Base-by-base conservation (phyloP, 805 yeast species). In the Wickerhamiella allomyrinae region DNA sequence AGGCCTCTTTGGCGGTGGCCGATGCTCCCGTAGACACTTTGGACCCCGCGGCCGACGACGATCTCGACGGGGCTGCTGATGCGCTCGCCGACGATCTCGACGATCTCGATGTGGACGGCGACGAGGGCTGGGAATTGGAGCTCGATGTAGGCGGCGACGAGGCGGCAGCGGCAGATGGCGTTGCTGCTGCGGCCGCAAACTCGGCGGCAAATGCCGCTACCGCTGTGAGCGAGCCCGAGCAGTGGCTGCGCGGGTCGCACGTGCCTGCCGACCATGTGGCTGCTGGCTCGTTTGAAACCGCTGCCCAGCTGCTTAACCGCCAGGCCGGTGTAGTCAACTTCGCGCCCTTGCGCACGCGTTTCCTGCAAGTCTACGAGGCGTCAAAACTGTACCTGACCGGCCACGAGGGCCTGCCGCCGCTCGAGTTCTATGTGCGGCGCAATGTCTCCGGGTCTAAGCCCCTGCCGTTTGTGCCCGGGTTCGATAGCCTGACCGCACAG, bases 231-330 rank as follows among this genome's bases (percentile, higher is more conserved):
- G 95, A 87, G 58, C 62, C 76, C 24, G 77, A 78, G 3, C 61
- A 62, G 45, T 93, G 99, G 98, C 72, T 83, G 23, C 79, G 89
- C 50, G 84, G 81, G 61, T 82, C 95, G 14, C 81, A 79, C 48
- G 73, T 87, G 43, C 85, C 96, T 4, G 96, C 95, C 23, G 85
- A 84, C 21, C 83, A 85, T 53, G 86, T 80, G 55, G 96, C 98
- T 2, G 86, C 95, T 2, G 99, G 99, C 53, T 82, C 93, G 4
- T 89, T 89, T 58, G 96, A 86, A 51, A 81, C 89, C 41, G 99
- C 97, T 29, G 91, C 95, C 31, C 93, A 86, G 55, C 73, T 93
- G 57, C 71, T 91, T 54, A 77, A 79, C 66, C 80, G 89, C 56
- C 98, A 93, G 62, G 69, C 79, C 36, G 98, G 96, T 53, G 74